Conservation (phyloP, 192 early-diverging fungal genomes). For the Podila epicladia region DNA sequence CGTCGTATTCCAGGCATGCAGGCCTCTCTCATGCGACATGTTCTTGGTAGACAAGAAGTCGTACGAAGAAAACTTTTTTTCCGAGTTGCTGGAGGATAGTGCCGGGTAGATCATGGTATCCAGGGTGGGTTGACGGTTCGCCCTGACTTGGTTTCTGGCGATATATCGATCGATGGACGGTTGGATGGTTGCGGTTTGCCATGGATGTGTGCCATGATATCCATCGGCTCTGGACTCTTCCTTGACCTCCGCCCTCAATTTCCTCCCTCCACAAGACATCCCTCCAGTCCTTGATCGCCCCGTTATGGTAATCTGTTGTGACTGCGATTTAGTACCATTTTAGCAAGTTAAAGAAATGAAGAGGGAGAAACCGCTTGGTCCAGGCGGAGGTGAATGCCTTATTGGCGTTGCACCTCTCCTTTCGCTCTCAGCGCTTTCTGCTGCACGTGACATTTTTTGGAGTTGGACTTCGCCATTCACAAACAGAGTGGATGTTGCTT, state of each 20-base stretch:
- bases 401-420: not conserved
- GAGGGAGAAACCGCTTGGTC: conserved; percentile 6
- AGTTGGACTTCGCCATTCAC: too few relatives aligned
- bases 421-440: too few relatives aligned
- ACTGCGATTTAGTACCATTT: conserved; percentile 6
- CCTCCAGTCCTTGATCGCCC: not conserved
- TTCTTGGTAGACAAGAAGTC: too few relatives aligned
- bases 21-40: too few relatives aligned
- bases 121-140: not conserved
- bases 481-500: too few relatives aligned
- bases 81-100: too few relatives aligned
- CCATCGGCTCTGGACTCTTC: not conserved
- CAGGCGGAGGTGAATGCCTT: conserved; percentile 1
- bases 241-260: not conserved
- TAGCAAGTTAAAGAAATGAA: not conserved
- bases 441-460: too few relatives aligned
- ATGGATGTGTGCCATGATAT: not conserved
- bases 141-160: not conserved
- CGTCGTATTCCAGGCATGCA: too few relatives aligned
- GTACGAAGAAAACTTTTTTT: too few relatives aligned
- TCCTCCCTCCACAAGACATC: not conserved
- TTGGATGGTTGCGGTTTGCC: not conserved
- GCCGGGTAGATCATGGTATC: not conserved
- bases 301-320: not conserved
- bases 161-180: not conserved